These are phyloP conservation scores for Aspergillus nomiae DNA, from an alignment of 2,329 filamentous ascomycete genomes.

Conservation along the genomic window DNA sequence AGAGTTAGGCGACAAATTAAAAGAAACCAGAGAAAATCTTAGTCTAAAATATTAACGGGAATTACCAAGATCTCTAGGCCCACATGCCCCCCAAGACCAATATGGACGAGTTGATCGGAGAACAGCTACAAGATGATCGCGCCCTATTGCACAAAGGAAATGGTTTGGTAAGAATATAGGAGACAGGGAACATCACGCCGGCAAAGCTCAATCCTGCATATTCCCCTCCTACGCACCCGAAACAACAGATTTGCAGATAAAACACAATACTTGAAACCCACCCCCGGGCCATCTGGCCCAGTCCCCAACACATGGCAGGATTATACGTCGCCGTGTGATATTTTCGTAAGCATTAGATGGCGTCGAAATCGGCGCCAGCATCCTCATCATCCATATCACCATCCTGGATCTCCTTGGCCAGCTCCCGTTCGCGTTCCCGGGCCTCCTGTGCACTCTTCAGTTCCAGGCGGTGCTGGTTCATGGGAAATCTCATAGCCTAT, in stretches of 20 bases:
- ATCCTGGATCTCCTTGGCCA: conserved; percentile 98
- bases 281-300: conserved; percentile 1
- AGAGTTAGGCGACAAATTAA: neutral
- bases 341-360: conserved; percentile 64
- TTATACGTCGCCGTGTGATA: conserved; percentile 23
- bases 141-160: conserved; percentile 20
- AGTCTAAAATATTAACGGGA: conserved; percentile 16
- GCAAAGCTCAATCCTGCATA: conserved; percentile 28
- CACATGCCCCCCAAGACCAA: conserved; percentile 13
- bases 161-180: conserved; percentile 26
- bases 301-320: conserved; percentile 16
- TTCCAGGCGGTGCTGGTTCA: conserved; percentile 97
- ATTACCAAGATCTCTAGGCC: conserved; percentile 15
- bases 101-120: conserved; percentile 11
- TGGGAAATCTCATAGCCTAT: conserved; percentile 96
- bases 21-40: neutral
- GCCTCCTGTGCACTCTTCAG: conserved; percentile 98
- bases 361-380: conserved; percentile 92
- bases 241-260: conserved; percentile 28
- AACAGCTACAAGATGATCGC: conserved; percentile 17
- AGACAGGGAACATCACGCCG: conserved; percentile 30
- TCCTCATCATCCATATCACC: conserved; percentile 97
- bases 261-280: conserved; percentile 29
- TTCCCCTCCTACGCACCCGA: conserved; percentile 31
- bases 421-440: conserved; percentile 91